Evolutionary conservation across 192 early-diverging fungal species (phyloP).

Genomic region (Coemansia sp.): DNA sequence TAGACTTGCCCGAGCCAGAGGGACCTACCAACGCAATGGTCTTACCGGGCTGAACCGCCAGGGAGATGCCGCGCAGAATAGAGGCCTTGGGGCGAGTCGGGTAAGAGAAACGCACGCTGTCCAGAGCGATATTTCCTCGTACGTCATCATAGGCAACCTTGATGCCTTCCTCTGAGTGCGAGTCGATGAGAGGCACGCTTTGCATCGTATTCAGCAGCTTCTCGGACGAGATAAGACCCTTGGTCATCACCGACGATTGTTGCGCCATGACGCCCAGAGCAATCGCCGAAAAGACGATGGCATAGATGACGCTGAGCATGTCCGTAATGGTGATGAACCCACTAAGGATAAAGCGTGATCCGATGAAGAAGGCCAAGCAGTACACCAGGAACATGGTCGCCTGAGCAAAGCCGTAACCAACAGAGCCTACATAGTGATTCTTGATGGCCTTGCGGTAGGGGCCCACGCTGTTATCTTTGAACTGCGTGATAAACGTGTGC

Average conservation of each 20-base stretch:
- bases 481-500: slow-evolving; percentile 66
- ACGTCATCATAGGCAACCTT: slow-evolving; percentile 31
- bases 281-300: slow-evolving; percentile 72
- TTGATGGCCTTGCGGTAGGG: slow-evolving; percentile 69
- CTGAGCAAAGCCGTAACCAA: slow-evolving; percentile 79
- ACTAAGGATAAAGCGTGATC: slow-evolving; percentile 61
- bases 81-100: slow-evolving; percentile 63
- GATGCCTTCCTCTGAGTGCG: slow-evolving; percentile 40
- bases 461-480: slow-evolving; percentile 57
- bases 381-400: slow-evolving; percentile 72
- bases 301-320: slow-evolving; percentile 74
- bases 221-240: slow-evolving; percentile 78
- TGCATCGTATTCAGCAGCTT: slow-evolving; percentile 71
- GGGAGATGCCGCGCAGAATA: slow-evolving; percentile 61
- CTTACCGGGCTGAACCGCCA: slow-evolving; percentile 57
- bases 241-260: slow-evolving; percentile 73
- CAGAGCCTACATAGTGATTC: slow-evolving; percentile 62
- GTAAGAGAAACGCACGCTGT: slow-evolving; percentile 59
- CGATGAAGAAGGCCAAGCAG: slow-evolving; percentile 74
- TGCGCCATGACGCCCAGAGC: slow-evolving; percentile 64
- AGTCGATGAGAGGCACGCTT: slow-evolving; percentile 64
- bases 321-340: slow-evolving; percentile 44
- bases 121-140: slow-evolving; percentile 19
- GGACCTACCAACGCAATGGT: slow-evolving; percentile 87
- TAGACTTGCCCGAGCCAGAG: slow-evolving; percentile 85